phyloP scores from a whole-genome alignment of 345 rosid species.

The Lenwebbia sp. region DNA sequence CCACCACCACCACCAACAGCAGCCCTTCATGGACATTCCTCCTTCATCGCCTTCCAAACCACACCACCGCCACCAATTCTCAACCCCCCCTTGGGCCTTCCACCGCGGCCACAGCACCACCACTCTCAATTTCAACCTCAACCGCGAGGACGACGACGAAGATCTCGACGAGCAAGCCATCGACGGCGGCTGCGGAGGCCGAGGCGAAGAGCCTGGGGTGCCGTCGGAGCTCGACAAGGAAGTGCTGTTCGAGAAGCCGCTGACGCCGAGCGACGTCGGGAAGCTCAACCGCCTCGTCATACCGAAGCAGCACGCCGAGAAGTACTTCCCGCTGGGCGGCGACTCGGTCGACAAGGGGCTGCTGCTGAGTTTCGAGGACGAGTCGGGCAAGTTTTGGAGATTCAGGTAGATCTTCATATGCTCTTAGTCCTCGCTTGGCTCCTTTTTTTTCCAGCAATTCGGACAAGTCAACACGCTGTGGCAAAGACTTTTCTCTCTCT shows the following conservation, averaged over 20 bases:
- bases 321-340: constrained; percentile 24
- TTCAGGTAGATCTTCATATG: constrained; percentile 15
- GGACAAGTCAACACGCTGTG: not conserved
- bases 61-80: not conserved
- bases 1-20: not conserved
- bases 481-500: not conserved
- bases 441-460: not conserved
- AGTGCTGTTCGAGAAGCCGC: constrained; percentile 31
- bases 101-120: not conserved
- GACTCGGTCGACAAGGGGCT: constrained; percentile 9
- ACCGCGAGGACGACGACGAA: not conserved
- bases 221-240: constrained; percentile 1
- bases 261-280: constrained; percentile 55
- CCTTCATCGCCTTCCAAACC: not conserved
- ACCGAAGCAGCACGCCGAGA: constrained; percentile 53
- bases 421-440: not conserved
- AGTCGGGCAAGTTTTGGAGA: constrained; percentile 31
- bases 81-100: not conserved
- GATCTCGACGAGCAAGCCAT: not conserved
- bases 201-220: not conserved
- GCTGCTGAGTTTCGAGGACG: constrained; percentile 34
- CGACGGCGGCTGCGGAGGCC: not conserved
- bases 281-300: constrained; percentile 49
- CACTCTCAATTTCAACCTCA: constrained; percentile 11
- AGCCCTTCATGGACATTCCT: not conserved